Percentiles rank a stretch among this genome's conserved stretches.
Conservation (phyloP, 257 asterid species). For the Gentiana macrophylla region DNA sequence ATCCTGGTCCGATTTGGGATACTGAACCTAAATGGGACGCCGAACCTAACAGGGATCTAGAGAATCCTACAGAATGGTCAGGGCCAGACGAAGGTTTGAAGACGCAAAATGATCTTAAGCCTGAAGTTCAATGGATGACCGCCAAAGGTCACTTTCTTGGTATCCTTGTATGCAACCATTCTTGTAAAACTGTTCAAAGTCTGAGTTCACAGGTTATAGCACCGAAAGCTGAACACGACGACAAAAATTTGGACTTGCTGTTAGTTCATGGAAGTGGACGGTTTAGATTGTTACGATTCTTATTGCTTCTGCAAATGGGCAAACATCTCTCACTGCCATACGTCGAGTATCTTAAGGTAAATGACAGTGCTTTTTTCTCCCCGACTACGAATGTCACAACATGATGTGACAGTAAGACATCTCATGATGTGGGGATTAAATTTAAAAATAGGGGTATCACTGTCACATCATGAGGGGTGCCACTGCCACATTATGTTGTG, state of each 20-base stretch:
- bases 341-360: conserved; percentile 92
- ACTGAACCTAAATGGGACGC: conserved; percentile 96
- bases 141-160: conserved; percentile 73
- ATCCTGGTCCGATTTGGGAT: conserved; percentile 99
- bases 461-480: too few relatives aligned
- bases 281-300: conserved; percentile 71
- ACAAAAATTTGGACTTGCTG: conserved; percentile 67
- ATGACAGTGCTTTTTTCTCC: not conserved
- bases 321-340: conserved; percentile 78
- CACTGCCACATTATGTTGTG: too few relatives aligned
- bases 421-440: too few relatives aligned
- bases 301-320: conserved; percentile 74
- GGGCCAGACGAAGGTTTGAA: conserved; percentile 47
- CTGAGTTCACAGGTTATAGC: conserved; percentile 94
- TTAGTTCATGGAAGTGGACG: conserved; percentile 90
- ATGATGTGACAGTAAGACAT: too few relatives aligned
- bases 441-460: too few relatives aligned
- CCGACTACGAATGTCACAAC: too few relatives aligned
- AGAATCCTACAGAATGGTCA: conserved; percentile 65
- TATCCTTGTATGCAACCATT: conserved; percentile 82
- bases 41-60: conserved; percentile 56
- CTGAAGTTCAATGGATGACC: conserved; percentile 79
- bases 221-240: conserved; percentile 94
- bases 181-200: conserved; percentile 93
- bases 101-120: conserved; percentile 26